Evolutionary conservation across 2,329 filamentous ascomycete genomes (phyloP).

Genomic region (Exserohilum rostratum): DNA sequence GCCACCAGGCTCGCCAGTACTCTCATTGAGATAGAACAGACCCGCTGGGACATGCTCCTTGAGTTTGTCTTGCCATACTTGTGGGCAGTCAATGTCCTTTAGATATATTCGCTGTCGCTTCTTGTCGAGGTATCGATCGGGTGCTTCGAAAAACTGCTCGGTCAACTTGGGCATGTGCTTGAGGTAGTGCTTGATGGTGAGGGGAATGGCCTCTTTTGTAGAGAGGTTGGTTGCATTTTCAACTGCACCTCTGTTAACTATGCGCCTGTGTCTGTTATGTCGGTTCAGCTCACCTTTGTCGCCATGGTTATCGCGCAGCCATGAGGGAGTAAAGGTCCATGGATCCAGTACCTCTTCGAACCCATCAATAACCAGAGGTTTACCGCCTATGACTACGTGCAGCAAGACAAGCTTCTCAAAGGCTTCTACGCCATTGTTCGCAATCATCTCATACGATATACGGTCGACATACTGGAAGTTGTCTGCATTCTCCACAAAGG

Average conservation of each 20-base stretch:
- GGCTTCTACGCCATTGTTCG: conserved; percentile 73
- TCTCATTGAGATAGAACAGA: conserved; percentile 91
- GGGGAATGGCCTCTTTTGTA: conserved; percentile 73
- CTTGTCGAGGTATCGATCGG: conserved; percentile 77
- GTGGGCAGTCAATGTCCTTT: conserved; percentile 95
- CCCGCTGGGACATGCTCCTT: conserved; percentile 76
- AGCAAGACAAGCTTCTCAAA: conserved; percentile 86
- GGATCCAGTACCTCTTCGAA: conserved; percentile 79
- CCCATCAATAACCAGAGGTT: conserved; percentile 88
- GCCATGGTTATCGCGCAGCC: conserved; percentile 79
- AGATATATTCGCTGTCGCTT: conserved; percentile 86
- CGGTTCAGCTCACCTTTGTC: conserved; percentile 69
- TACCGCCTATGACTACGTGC: conserved; percentile 83
- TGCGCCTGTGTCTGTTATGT: conserved; percentile 23
- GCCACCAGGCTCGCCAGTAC: conserved; percentile 64
- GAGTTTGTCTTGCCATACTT: conserved; percentile 82
- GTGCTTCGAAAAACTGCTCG: conserved; percentile 74
- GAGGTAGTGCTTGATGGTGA: conserved; percentile 89
- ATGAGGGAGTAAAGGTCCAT: conserved; percentile 78
- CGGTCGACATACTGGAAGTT: conserved; percentile 89
- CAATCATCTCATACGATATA: conserved; percentile 79
- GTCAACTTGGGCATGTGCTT: conserved; percentile 84
- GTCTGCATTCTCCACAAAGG: conserved; percentile 75
- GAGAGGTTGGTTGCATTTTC: conserved; percentile 85
- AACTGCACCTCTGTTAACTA: conserved; percentile 57